Evolutionary conservation across 1,284 basidiomycete genomes (phyloP).

Genomic region (Athelia psychrophila): DNA sequence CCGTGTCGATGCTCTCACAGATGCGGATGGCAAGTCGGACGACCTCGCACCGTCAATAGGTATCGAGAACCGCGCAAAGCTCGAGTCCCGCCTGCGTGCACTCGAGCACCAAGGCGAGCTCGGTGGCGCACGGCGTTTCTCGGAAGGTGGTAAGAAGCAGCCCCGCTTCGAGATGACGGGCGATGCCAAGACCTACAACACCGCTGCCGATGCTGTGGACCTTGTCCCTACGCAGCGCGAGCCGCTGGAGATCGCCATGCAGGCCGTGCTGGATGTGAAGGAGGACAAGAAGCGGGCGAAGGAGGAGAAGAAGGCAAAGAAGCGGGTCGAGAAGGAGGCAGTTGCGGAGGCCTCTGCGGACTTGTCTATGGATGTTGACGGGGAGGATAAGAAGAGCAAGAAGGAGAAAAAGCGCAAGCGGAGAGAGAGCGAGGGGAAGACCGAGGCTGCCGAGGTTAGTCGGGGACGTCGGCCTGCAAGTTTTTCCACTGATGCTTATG

Average conservation of each 20-base stretch:
- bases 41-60: constrained; percentile 82
- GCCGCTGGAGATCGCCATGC: constrained; percentile 61
- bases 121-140: constrained; percentile 59
- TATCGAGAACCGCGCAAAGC: constrained; percentile 89
- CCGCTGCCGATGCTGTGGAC: constrained; percentile 74
- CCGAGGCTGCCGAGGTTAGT: constrained; percentile 41
- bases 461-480: neutral
- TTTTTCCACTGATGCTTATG: neutral
- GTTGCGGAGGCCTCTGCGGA: constrained; percentile 37
- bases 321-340: constrained; percentile 59
- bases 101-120: constrained; percentile 84
- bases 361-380: constrained; percentile 42
- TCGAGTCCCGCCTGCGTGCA: constrained; percentile 90
- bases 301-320: constrained; percentile 75
- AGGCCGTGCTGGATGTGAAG: constrained; percentile 72
- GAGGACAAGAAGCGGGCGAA: constrained; percentile 76
- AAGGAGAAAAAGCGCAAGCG: constrained; percentile 74
- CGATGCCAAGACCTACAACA: constrained; percentile 79
- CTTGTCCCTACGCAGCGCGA: constrained; percentile 83
- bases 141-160: constrained; percentile 65
- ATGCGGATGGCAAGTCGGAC: constrained; percentile 88
- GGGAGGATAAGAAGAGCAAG: constrained; percentile 48
- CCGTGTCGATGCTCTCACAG: constrained; percentile 94
- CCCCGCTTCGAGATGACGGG: constrained; percentile 78
- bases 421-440: constrained; percentile 51